Conservation (phyloP, 2,329 filamentous ascomycete species). For the Curvularia lunata region DNA sequence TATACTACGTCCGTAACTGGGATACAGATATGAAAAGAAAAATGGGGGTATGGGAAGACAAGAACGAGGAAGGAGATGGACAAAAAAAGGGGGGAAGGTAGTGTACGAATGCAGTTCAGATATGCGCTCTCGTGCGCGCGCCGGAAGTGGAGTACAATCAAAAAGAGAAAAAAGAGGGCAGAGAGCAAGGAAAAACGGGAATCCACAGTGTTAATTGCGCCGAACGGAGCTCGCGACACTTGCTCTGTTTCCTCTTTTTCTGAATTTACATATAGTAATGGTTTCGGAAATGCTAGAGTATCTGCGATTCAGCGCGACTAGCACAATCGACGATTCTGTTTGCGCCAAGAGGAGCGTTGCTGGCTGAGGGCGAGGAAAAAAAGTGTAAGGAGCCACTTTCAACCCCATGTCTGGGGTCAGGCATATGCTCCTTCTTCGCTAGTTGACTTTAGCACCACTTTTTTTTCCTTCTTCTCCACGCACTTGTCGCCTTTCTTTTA, state of each 20-base stretch:
- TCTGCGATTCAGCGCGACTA: neutral
- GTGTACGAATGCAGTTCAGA: no score
- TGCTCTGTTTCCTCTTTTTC: neutral
- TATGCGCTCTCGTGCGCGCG: neutral
- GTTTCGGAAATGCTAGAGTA: neutral
- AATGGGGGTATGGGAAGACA: neutral
- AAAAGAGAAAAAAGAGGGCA: neutral
- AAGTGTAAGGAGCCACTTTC: neutral
- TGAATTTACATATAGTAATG: neutral
- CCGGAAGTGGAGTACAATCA: neutral
- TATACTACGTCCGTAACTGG: no score
- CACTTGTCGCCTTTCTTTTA: neutral
- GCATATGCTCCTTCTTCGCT: neutral
- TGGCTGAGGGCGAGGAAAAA: neutral
- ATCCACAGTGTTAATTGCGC: neutral
- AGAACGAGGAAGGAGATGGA: neutral
- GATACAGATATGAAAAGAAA: no score
- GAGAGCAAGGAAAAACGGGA: neutral
- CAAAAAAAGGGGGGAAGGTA: neutral
- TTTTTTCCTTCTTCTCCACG: neutral
- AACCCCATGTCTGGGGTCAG: neutral
- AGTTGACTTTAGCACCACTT: neutral
- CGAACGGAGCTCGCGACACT: neutral
- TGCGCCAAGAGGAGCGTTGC: neutral
- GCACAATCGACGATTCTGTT: neutral